Conservation (phyloP, 2,329 filamentous ascomycete species). For the Colletotrichum endophyticum region DNA sequence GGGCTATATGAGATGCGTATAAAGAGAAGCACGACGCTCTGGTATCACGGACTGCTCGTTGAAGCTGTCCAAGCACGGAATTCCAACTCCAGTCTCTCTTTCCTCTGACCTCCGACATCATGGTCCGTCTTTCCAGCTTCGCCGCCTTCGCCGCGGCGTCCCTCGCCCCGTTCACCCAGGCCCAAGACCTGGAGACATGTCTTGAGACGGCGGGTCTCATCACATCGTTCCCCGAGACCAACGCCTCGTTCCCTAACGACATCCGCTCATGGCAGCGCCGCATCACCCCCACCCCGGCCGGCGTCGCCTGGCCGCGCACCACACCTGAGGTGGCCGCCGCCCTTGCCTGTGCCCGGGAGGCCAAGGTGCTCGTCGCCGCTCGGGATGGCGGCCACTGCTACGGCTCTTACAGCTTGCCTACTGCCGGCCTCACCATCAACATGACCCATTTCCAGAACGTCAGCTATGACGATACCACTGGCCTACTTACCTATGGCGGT, state of each 20-base stretch:
- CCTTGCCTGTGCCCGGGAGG: constrained; percentile 18
- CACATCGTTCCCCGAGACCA: constrained; percentile 13
- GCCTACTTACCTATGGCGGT: constrained; percentile 18
- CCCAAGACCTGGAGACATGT: constrained; percentile 3
- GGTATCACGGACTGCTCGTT: rapidly evolving
- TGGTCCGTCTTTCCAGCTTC: neutral
- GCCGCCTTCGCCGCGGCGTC: neutral
- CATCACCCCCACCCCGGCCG: constrained; percentile 16
- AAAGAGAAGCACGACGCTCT: neutral
- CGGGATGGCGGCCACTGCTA: constrained; percentile 20
- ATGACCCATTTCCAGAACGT: constrained; percentile 17
- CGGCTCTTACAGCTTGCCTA: constrained; percentile 11
- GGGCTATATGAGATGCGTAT: neutral
- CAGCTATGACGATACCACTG: constrained; percentile 5
- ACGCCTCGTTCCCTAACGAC: constrained; percentile 14
- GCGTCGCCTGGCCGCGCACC: constrained; percentile 16
- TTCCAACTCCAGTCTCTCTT: constrained; percentile 5
- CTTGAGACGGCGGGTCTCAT: constrained; percentile 17
- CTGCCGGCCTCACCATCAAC: constrained; percentile 17
- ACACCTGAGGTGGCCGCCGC: constrained; percentile 14
- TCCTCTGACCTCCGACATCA: neutral
- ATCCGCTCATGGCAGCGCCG: constrained; percentile 16
- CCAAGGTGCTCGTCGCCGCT: constrained; percentile 14
- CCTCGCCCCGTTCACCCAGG: neutral
- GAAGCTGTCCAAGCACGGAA: neutral